Evolutionary conservation across 768 basidiomycete genomes (phyloP), one percentile per base, ranked within the genome.

Genomic region (Lentinus brumalis): DNA sequence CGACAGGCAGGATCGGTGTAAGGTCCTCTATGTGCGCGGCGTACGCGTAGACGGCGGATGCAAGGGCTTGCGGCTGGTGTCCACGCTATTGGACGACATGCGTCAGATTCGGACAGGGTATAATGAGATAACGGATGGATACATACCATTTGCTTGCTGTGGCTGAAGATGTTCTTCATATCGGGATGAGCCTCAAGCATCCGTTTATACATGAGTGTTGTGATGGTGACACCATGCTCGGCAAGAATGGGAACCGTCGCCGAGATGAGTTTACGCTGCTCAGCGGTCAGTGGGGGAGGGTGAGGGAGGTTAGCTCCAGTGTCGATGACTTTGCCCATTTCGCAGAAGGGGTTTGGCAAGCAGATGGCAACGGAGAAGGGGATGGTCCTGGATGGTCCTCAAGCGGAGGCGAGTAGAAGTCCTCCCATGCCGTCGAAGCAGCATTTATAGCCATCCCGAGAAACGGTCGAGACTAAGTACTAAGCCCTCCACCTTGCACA

Each of bases 11-110:
- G 58, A 70, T 56, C 8, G 65, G 65, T 2, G 67, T 59, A 35
- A 70, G 65, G 39, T 68, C 67, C 44, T 67, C 63, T 57, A 70
- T 70, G 63, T 68, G 50, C 12, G 59, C 55, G 29, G 62, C 59
- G 31, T 62, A 62, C 3, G 67, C 67, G 53, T 66, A 67, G 26
- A 70, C 59, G 1, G 67, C 65, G 40, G 50, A 53, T 0, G 67
- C 69, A 14, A 70, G 60, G 1, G 69, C 69, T 31, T 63, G 57
- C 0, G 69, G 59, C 51, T 70, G 69, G 21, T 62, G 60, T 3
- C 67, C 67, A 14, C 54, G 56, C 66, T 69, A 50, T 21, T 39
- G 45, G 10, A 38, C 9, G 5, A 18, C 4, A 29, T 31, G 42
- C 15, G 39, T 38, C 38, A 49, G 15, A 40, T 3, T 18, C 1